Evolutionary conservation across 2,329 filamentous ascomycete genomes (phyloP).

Genomic region (Microsporum ferrugineum): DNA sequence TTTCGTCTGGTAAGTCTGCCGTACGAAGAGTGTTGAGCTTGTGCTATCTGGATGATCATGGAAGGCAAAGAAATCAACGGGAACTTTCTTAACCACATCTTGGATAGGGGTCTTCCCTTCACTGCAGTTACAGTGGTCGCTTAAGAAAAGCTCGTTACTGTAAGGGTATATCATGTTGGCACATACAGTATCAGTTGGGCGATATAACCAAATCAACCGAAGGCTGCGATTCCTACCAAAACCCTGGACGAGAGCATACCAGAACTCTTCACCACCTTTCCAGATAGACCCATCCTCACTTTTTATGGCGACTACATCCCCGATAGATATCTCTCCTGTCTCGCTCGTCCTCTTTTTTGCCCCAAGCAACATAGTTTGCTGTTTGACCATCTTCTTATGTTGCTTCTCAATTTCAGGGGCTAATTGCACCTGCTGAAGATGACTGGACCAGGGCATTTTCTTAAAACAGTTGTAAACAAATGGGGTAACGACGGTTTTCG

Average conservation of each 20-base stretch:
- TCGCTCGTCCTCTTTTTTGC: background rate
- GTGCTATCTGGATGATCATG: constrained; percentile 31
- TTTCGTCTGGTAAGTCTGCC: constrained; percentile 54
- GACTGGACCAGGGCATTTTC: constrained; percentile 44
- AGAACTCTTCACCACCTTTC: constrained; percentile 44
- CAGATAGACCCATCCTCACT: constrained; percentile 45
- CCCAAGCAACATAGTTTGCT: constrained; percentile 6
- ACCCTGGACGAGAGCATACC: constrained; percentile 54
- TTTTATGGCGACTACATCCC: constrained; percentile 41
- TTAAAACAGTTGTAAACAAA: constrained; percentile 56
- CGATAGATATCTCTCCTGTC: constrained; percentile 23
- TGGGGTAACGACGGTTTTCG: constrained; percentile 55
- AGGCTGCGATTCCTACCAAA: constrained; percentile 35
- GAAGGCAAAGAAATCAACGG: constrained; percentile 47
- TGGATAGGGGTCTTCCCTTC: constrained; percentile 41
- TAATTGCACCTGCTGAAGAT: constrained; percentile 25
- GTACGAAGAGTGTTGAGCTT: constrained; percentile 52
- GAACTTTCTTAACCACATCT: constrained; percentile 48
- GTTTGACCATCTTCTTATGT: constrained; percentile 4
- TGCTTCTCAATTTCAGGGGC: constrained; percentile 33
- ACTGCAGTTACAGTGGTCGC: constrained; percentile 61
- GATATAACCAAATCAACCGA: constrained; percentile 63
- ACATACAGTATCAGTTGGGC: constrained; percentile 59
- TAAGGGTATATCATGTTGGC: constrained; percentile 56
- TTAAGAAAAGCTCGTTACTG: constrained; percentile 63